Base-by-base conservation (phyloP, 495 filamentous ascomycete species). In the Cercophora scortea region DNA sequence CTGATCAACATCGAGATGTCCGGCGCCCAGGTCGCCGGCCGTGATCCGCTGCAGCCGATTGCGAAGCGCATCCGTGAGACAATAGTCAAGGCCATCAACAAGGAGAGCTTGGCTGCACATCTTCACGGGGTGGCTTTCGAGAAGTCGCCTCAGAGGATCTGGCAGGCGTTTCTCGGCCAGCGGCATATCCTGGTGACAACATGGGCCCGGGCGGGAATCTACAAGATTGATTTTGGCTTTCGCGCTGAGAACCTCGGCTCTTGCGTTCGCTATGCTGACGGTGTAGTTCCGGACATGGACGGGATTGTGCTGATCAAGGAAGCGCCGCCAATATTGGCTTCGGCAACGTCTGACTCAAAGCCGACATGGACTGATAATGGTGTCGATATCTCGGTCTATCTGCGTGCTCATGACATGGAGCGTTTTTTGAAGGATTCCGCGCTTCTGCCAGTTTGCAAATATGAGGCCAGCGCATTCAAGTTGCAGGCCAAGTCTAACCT, bases 221-320 rank as follows among this genome's bases (percentile, higher is more conserved):
- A 50, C 39, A 38, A 42, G 40, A 18, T 50, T 6, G 48, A 50
- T 11, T 50, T 50, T 19, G 45, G 45, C 34, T 42, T 42, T 19
- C 12, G 4, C 10, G 41, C 4, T 9, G n/a, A 43, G 41, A n/a
- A n/a, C 40, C 41, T 43, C 13, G 46, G 33, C 7, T 35, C 45
- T 12, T 25, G 4, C 13, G 16, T 19, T 4, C 33, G 34, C 6
- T 48, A 48, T 36, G 46, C 33, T 8, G 46, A 48, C 13, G 46
- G 46, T 2, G 17, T 48, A 8, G 46, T 48, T 7, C 46, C 46
- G 6, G 16, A 35, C 11, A 38, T 48, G 46, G 46, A 48, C 12
- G 46, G 46, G 33, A 39, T 33, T 25, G 16, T 48, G 4, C 18
- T 48, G n/a, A 48, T 48, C 15, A 48, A 48, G 46, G 46, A 48